A percentile compares a stretch with the other conserved stretches of the same genome.
phyloP scores from a whole-genome alignment of 2,329 filamentous ascomycete species.

The Fusarium torreyae region DNA sequence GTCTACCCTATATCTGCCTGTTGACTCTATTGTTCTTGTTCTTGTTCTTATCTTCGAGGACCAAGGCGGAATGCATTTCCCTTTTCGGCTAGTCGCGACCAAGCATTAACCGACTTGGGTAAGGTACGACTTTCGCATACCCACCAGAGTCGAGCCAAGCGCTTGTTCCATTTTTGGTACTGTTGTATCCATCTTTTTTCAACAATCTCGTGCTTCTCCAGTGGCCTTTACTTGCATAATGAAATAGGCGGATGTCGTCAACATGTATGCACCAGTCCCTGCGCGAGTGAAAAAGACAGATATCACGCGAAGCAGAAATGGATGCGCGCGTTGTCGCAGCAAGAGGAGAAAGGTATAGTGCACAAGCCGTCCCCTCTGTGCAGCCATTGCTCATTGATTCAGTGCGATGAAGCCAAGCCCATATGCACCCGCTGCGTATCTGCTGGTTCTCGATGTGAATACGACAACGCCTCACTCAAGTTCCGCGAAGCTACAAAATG shows the following conservation, averaged over 20 bases:
- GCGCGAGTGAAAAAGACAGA: constrained; percentile 1
- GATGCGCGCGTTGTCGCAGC: not conserved
- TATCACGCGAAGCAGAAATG: constrained; percentile 1
- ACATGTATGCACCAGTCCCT: not conserved
- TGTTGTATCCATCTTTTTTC: no score
- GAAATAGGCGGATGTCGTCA: not conserved
- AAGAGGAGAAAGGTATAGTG: not conserved
- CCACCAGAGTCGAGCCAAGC: no score
- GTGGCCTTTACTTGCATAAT: no score
- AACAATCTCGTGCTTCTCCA: no score
- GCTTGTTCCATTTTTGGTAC: no score
- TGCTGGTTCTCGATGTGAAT: not conserved
- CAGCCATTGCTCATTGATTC: not conserved
- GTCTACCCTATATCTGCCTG: no score
- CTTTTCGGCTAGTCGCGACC: no score
- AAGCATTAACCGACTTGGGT: no score
- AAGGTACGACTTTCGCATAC: no score
- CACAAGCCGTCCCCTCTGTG: not conserved
- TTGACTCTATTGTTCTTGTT: no score
- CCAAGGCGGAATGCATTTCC: no score
- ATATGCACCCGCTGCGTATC: not conserved
- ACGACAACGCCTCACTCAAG: not conserved
- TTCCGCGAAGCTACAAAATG: not conserved
- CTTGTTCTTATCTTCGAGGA: no score
- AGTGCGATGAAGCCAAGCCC: constrained; percentile 1